Evolutionary conservation across 169 alveolate genomes (phyloP).

Genomic region (Eimeria tenella): DNA sequence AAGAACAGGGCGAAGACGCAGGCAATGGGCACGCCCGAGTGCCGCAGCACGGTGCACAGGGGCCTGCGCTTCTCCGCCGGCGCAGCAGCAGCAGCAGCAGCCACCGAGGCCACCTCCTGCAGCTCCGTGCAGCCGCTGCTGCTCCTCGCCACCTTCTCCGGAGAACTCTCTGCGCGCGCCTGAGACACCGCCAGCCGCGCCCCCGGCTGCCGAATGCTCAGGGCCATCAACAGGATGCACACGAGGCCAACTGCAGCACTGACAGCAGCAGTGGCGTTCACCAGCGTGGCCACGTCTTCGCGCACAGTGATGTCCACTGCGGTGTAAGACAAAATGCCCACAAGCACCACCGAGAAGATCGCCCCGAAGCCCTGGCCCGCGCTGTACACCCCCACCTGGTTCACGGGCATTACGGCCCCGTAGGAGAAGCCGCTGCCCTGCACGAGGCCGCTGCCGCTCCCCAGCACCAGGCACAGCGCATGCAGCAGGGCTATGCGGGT

Average conservation of each 20-base stretch:
- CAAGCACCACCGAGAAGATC: neutral
- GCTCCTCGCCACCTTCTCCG: neutral
- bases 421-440: slow-evolving; percentile 70
- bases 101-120: neutral
- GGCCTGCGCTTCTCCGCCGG: neutral
- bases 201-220: neutral
- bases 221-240: neutral
- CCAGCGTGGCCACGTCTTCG: neutral
- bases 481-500: slow-evolving; percentile 46
- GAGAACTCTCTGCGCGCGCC: neutral
- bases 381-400: slow-evolving; percentile 32
- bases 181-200: neutral
- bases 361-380: slow-evolving; percentile 28
- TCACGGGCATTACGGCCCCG: slow-evolving; percentile 29
- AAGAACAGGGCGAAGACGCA: slow-evolving; percentile 23
- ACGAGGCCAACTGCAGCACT: neutral
- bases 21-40: neutral
- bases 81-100: neutral
- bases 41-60: neutral
- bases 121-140: neutral
- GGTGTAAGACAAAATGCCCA: neutral
- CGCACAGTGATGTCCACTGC: neutral
- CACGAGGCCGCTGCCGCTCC: slow-evolving; percentile 39
- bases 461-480: slow-evolving; percentile 37
- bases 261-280: neutral